Base-by-base conservation (phyloP, 129 eudicot genomes). In the Solidago caesia region DNA sequence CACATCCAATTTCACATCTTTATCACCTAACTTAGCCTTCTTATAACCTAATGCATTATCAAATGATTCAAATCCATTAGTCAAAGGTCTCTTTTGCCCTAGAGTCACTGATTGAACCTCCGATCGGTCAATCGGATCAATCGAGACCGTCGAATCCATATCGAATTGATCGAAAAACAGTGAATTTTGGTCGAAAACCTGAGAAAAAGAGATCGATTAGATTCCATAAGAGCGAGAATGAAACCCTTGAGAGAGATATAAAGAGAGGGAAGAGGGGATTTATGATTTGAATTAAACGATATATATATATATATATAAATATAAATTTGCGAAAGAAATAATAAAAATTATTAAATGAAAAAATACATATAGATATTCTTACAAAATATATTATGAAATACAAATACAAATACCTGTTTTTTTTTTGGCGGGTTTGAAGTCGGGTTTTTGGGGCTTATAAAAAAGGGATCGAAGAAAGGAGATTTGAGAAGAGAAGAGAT, bases 221-320 rank as follows among this genome's bases (percentile, higher is more conserved):
- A 65, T 12, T 82, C 84, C 94, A 85, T 90, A 14, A 10, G 78
- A 68, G 58, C 39, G 68, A 25, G 64, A 15, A 14, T n/a, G 69
- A 84, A 83, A 84, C 92, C 91, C 92, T 82, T 82, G 85, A 29
- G 83, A 45, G 82, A 63, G 79, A 66, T 52, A 53, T 33, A 61
- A 43, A 51, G 72, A 45, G 68, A 53, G 79, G 27, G 51, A 67
- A 56, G 43, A 52, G 80, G 70, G 68, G 39, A 3, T 33, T 33
- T 33, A 33, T 33, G 39, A 33, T 33, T 33, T 33, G 39, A 33
- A 33, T 33, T 33, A 33, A 33, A 33, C 39, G 39, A 33, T 33
- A 33, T 33, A 33, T 33, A 33, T 33, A 33, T 33, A 33, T 33
- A 33, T 33, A 33, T 33, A 33, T 33, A 33, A 33, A 33, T 33